Base-by-base conservation (phyloP, 2,329 filamentous ascomycete species). In the Aspergillus brunneoviolaceus region DNA sequence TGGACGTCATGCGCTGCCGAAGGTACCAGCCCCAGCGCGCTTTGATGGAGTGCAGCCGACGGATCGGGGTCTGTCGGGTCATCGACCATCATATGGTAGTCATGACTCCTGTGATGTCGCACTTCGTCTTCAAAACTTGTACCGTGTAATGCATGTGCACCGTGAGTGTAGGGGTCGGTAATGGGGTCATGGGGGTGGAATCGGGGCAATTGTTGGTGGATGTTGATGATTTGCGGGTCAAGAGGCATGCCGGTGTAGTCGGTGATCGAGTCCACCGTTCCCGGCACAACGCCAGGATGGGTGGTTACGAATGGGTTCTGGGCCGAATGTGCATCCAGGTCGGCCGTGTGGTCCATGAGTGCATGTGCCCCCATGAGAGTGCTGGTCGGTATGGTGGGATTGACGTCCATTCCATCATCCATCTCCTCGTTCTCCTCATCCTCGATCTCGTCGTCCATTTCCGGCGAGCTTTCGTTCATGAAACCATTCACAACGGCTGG, bases 191-290 rank as follows among this genome's bases (percentile, higher is more conserved):
- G 75, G 23, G 75, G 69, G 55, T 75, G 75, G 51, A 76, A 78
- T 21, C 75, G 69, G 33, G 75, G 69, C 3, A 81, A 70, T 55
- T 80, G 78, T 35, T 78, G 72, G 49, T 80, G 76, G 29, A 82
- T 74, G 63, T 82, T 80, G 64, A 87, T 87, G 51, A 88, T 85
- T 42, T 85, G 84, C 2, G 85, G 85, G 60, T 88, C 85, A 48
- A 86, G 79, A 2, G 85, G 84, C 72, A 87, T 78, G 48, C 82
- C 77, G 60, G 79, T 73, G 59, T 79, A 80, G 33, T 76, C 72
- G 23, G 74, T 68, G 64, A 81, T 76, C 23, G 75, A 69, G 45
- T 76, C 73, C 45, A 76, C 71, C 7, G 69, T 61, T 51, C 74
- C 71, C 58, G 75, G 71, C 1, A 77, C 72, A 58, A 75, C 70